Evolutionary conservation across 306 rosid genomes (phyloP).

Genomic region (Lathyrus aphaca): DNA sequence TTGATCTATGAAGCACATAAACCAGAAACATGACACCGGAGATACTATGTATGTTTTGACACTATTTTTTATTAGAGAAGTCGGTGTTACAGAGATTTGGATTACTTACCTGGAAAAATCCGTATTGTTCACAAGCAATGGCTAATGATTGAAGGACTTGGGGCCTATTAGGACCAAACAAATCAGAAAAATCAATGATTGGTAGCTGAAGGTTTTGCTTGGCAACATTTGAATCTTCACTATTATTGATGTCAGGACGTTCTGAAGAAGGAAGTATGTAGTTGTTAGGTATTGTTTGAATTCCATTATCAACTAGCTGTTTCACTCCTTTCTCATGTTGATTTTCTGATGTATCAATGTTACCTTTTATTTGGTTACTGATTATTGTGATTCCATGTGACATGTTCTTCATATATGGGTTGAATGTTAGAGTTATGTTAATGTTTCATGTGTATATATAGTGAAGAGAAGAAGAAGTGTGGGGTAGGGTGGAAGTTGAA

Average conservation of each 20-base stretch:
- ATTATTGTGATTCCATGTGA: slow-evolving; percentile 56
- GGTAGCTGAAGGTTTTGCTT: slow-evolving; percentile 58
- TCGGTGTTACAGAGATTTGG: no score
- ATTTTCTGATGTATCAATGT: slow-evolving; percentile 24
- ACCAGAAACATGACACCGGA: no score
- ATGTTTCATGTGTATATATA: slow-evolving; percentile 39
- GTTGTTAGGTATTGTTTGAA: slow-evolving; percentile 59
- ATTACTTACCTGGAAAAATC: slow-evolving; percentile 75
- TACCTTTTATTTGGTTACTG: neutral
- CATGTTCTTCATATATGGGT: slow-evolving; percentile 30
- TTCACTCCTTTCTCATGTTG: slow-evolving; percentile 72
- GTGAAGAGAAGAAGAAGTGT: slow-evolving; percentile 34
- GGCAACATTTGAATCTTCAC: slow-evolving; percentile 12
- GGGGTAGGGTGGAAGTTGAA: slow-evolving; percentile 7
- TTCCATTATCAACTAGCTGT: slow-evolving; percentile 63
- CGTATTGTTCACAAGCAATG: slow-evolving; percentile 63
- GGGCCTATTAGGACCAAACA: slow-evolving; percentile 60
- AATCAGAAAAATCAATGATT: slow-evolving; percentile 67
- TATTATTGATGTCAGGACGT: slow-evolving; percentile 40
- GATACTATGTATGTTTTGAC: no score
- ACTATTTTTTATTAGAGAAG: no score
- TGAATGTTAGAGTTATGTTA: slow-evolving; percentile 22
- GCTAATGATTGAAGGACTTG: slow-evolving; percentile 63
- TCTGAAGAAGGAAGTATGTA: slow-evolving; percentile 69
- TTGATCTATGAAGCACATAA: no score